Percentiles rank a stretch among this genome's conserved stretches.
These are phyloP conservation scores for Phytophthora hibernalis DNA, from an alignment of 352 stramenopile genomes.

Conservation along the genomic window DNA sequence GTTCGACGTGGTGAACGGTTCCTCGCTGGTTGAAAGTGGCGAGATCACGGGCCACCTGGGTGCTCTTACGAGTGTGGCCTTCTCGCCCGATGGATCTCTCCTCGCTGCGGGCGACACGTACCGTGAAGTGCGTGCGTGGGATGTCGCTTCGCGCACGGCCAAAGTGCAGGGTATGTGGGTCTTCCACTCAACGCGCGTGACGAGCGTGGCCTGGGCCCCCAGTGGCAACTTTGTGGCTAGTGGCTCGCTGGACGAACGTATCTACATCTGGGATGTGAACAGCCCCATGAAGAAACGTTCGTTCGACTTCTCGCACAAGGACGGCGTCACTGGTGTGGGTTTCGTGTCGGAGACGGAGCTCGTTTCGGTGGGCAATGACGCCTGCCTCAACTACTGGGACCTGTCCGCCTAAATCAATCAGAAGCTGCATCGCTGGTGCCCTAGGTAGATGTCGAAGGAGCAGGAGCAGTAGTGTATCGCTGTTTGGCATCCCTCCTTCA, in stretches of 20 bases:
- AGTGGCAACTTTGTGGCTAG: conserved; percentile 93
- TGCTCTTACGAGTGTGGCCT: conserved; percentile 79
- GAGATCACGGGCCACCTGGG: conserved; percentile 80
- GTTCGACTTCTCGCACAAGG: conserved; percentile 86
- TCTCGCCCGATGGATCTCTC: conserved; percentile 84
- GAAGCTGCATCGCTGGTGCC: too few relatives aligned
- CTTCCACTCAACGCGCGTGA: conserved; percentile 96
- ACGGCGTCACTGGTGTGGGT: conserved; percentile 76
- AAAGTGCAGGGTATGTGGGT: conserved; percentile 95
- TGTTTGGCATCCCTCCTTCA: not conserved
- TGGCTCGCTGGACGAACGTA: conserved; percentile 94
- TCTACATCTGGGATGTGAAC: conserved; percentile 96
- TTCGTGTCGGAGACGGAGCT: conserved; percentile 79
- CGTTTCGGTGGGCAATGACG: conserved; percentile 84
- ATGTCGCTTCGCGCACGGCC: conserved; percentile 79
- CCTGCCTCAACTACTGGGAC: conserved; percentile 83
- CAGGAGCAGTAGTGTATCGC: not conserved
- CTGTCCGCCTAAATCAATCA: conserved; percentile 42
- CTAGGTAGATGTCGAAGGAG: not conserved
- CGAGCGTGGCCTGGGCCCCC: conserved; percentile 93
- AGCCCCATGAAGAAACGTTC: conserved; percentile 68
- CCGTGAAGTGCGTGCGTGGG: conserved; percentile 92
- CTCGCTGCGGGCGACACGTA: conserved; percentile 89
- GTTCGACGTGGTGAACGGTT: conserved; percentile 78
- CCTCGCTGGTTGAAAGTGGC: conserved; percentile 62